phyloP scores from a whole-genome alignment of 495 filamentous ascomycete species.

The Parathielavia hyrcaniae region DNA sequence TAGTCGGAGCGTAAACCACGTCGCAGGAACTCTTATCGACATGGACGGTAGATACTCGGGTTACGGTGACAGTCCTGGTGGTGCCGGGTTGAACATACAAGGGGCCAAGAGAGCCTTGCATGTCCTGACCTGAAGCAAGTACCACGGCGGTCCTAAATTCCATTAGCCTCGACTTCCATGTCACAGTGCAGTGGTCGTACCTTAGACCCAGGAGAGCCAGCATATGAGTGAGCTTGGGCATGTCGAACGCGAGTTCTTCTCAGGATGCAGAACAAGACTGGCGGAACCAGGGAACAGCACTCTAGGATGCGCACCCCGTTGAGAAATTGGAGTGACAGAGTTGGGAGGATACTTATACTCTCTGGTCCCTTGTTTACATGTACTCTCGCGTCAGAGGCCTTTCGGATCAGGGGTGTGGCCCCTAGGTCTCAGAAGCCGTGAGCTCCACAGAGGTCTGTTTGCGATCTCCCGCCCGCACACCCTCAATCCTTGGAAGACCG shows the following conservation, averaged over 20 bases:
- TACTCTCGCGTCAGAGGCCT: no score
- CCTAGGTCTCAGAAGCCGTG: background rate
- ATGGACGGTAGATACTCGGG: conserved; percentile 4
- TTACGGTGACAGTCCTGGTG: conserved; percentile 9
- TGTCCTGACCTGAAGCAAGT: background rate
- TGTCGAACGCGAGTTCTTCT: background rate
- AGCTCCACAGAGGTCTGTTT: conserved; percentile 9
- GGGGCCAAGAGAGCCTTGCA: background rate
- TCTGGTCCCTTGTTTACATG: no score
- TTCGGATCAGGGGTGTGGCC: background rate
- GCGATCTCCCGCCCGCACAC: background rate
- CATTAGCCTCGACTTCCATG: background rate
- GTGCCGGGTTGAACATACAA: background rate
- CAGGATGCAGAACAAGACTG: conserved; percentile 3
- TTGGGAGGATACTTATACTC: conserved; percentile 9
- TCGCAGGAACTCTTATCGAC: conserved; percentile 1
- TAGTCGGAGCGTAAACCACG: background rate
- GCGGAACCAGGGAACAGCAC: background rate
- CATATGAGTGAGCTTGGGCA: conserved; percentile 5
- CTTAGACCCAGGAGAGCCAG: conserved; percentile 16
- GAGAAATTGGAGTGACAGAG: background rate
- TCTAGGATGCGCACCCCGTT: background rate
- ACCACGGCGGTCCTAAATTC: background rate
- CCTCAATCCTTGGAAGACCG: background rate
- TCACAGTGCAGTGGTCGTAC: background rate